These are phyloP conservation scores for Tulasnella calospora DNA, from an alignment of 768 basidiomycete genomes.

Conservation along the genomic window DNA sequence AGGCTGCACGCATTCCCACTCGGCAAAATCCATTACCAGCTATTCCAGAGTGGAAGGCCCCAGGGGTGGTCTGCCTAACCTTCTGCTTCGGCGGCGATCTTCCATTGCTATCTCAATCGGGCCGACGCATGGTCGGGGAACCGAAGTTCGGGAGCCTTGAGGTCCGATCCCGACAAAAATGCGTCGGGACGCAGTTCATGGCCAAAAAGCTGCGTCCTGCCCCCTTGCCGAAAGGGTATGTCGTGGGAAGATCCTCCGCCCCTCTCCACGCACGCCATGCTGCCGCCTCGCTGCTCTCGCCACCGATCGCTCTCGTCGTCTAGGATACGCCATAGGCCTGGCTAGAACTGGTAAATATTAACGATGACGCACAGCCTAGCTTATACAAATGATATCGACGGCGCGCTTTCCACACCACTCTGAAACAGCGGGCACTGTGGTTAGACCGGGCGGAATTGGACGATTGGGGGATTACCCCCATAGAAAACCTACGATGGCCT, in stretches of 20 bases:
- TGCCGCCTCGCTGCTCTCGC: conserved; percentile 10
- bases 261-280: background rate
- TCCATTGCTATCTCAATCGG: conserved; percentile 10
- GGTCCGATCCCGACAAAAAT: conserved; percentile 9
- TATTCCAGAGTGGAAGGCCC: background rate
- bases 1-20: conserved; percentile 5
- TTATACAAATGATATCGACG: background rate
- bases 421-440: background rate
- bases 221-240: background rate
- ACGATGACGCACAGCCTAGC: background rate
- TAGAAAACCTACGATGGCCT: background rate
- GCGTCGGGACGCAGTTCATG: conserved; percentile 7
- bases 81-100: conserved; percentile 3
- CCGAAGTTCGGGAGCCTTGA: conserved; percentile 8
- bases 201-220: background rate
- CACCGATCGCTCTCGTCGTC: background rate
- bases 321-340: background rate
- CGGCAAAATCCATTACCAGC: background rate
- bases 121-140: conserved; percentile 1
- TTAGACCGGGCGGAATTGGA: background rate
- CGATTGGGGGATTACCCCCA: background rate
- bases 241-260: background rate
- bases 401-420: background rate
- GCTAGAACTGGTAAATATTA: background rate
- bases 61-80: background rate